Conservation (phyloP, 371 early-diverging fungal genomes). For the Gilbertella persicaria region DNA sequence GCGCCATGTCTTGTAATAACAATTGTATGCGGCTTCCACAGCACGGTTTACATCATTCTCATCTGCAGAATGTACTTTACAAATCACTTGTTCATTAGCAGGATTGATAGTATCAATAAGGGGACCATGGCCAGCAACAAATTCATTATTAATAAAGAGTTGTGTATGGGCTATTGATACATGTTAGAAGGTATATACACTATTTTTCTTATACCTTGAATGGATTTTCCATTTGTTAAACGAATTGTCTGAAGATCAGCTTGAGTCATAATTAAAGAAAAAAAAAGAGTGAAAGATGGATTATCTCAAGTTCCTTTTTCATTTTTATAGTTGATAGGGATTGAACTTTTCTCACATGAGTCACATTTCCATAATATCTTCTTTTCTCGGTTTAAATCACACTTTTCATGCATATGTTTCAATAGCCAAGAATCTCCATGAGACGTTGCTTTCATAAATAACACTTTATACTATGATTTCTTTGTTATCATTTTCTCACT, state of each 20-base stretch:
- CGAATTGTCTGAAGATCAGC: constrained; percentile 25
- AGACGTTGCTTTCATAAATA: no score
- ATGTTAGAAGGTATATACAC: no score
- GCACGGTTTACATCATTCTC: constrained; percentile 77
- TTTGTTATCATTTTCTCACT: no score
- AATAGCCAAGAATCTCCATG: no score
- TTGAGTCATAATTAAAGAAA: constrained; percentile 21
- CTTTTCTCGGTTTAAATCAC: no score
- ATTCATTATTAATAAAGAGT: constrained; percentile 78
- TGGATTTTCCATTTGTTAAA: constrained; percentile 19
- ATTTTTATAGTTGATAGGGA: no score
- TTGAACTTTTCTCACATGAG: no score
- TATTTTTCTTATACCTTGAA: constrained; percentile 19
- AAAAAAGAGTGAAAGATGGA: not conserved
- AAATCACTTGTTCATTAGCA: constrained; percentile 71
- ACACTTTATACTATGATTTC: no score
- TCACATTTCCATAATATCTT: no score
- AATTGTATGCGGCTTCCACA: constrained; percentile 70
- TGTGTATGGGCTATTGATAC: constrained; percentile 43
- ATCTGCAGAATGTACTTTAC: constrained; percentile 71
- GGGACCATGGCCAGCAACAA: constrained; percentile 65
- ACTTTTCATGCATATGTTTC: no score
- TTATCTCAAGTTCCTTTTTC: no score
- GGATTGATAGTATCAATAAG: constrained; percentile 67
- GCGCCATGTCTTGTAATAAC: constrained; percentile 70